These are phyloP conservation scores for Sordaria brevicollis DNA, from an alignment of 495 filamentous ascomycete genomes.

Conservation along the genomic window DNA sequence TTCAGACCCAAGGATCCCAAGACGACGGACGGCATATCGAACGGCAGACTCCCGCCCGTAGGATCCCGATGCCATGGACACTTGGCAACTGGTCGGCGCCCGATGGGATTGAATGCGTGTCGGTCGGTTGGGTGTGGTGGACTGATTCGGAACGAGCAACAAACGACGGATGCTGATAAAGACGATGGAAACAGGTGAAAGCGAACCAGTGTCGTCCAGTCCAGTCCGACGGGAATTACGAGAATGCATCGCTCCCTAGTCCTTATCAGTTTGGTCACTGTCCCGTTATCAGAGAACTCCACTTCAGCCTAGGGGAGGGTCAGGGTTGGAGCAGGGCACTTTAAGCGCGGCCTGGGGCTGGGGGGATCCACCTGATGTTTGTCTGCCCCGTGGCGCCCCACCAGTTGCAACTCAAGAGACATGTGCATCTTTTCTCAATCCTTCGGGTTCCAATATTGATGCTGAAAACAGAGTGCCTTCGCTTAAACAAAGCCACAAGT, in stretches of 20 bases:
- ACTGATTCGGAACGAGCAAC: not conserved
- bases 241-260: not conserved
- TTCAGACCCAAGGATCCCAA: not conserved
- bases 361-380: not conserved
- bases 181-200: not conserved
- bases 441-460: not conserved
- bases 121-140: not conserved
- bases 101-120: not conserved
- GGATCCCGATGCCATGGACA: not conserved
- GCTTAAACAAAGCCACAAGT: not conserved
- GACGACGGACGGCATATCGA: not conserved
- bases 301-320: not conserved
- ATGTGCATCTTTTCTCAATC: not conserved
- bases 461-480: not conserved
- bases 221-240: not conserved
- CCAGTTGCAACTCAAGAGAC: not conserved
- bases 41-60: not conserved
- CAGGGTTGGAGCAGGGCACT: not conserved
- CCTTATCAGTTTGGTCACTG: constrained; percentile 1
- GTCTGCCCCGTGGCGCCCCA: not conserved
- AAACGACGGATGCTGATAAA: not conserved
- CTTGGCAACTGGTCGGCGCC: not conserved
- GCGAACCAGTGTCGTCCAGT: not conserved
- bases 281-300: not conserved
- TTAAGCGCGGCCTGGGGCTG: not conserved